Base-by-base conservation (phyloP, 2,329 filamentous ascomycete genomes). In the Cladosporium colombiae region DNA sequence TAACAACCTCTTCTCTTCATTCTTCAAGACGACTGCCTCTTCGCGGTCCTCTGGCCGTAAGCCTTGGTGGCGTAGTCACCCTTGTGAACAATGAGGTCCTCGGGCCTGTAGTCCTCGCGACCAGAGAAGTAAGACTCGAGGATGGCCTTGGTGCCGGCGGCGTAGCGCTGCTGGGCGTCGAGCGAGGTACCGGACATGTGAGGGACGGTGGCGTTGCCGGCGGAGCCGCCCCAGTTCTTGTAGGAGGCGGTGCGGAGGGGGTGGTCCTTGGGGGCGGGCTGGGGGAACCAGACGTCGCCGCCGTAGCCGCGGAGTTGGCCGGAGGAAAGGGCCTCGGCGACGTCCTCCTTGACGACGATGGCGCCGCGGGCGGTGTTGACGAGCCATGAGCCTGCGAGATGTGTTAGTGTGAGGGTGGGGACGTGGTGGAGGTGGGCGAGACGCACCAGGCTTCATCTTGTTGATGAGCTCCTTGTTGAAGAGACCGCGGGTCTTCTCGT, bases 121-220 rank as follows among this genome's bases (percentile, higher is more conserved):
- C 93, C 93, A 71, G 85, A 87, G 79, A 97, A 91, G 86, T 98
- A 99, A 81, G 89, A 93, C 71, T 94, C 85, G 67, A 99, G 85
- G 77, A 99, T 98, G 71, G 85, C 81, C 90, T 97, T 97, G 80
- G 88, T 91, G 65, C 77, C 77, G 44, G 73, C 72, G 52, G 77
- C 76, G 73, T 79, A 79, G 58, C 93, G 88, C 83, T 92, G 89
- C 86, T 99, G 95, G 67, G 95, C 95, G 78, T 99, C 95, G 77
- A 99, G 90, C n/a, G 93, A 97, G 66, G 94, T 98, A 78, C 95
- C 95, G 14, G 93, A 97, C 92, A 98, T 97, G 88, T 98, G 95
- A 65, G 95, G 92, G 67, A 97, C 93, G 91, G 95, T 99, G 82
- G 93, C 95, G 83, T 98, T 98, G 78, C 95, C 95, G 50, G 61